Evolutionary conservation across 163 green algal species (phyloP), one percentile per base, ranked within the genome.

Genomic region (Smithsoniella earleae): DNA sequence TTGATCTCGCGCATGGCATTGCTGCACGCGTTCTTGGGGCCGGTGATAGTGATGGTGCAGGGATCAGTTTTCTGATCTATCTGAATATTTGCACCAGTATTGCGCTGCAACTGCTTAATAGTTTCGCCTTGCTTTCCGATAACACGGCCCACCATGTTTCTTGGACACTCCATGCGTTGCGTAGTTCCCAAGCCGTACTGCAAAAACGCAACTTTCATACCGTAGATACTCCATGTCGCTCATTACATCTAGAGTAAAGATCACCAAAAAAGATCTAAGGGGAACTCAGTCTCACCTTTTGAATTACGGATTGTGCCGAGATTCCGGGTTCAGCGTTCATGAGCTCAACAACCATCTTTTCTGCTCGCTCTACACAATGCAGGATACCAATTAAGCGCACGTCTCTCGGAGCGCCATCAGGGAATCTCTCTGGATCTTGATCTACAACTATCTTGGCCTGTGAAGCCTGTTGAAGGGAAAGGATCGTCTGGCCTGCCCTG

Each of bases 121-220:
- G 91, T 98, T 76, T 98, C 93, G 3, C 93, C 93, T 36, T 86
- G 85, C 77, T 93, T 92, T 52, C 93, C 93, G 74, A 98, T 98
- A 73, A 98, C 86, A 72, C 91, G 86, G 22, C 93, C 93, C 20
- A 97, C 89, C 69, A 95, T 89, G 30, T 69, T 62, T 80, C 95
- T 95, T 36, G 90, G 90, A 77, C 86, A 94, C 36, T 86, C 75
- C 45, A 97, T 18, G 13, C 77, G 72, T 18, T 86, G 77, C 0
- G 80, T 89, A 5, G 82, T 76, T 34, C 89, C 89, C 10, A 86
- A 45, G 31, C 86, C 86, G 75, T 92, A 87, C 86, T 92, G 83
- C 77, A 82, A 27, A 36, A 36, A 40, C 13, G n/a, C n/a, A n/a
- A n/a, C n/a, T n/a, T n/a, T n/a, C n/a, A n/a, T n/a, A n/a, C n/a